These are phyloP conservation scores for Boletus mariae DNA, from an alignment of 1,284 basidiomycete genomes.

Conservation along the genomic window DNA sequence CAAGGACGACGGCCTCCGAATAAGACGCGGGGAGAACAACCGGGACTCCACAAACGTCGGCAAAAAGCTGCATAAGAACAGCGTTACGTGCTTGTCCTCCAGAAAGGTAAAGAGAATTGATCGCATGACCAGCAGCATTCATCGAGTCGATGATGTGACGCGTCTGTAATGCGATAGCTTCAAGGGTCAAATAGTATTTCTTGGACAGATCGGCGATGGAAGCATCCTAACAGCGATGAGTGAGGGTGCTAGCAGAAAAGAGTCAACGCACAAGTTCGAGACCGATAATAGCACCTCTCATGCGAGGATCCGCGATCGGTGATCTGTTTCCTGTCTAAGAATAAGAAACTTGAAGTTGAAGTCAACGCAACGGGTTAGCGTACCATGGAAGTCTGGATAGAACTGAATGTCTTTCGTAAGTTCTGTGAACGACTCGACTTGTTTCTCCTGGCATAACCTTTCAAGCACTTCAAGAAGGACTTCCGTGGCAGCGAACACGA, in stretches of 20 bases:
- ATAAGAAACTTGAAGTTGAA: slow-evolving; percentile 1
- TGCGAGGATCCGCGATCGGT: slow-evolving; percentile 89
- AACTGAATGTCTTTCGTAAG: slow-evolving; percentile 89
- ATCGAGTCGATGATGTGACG: slow-evolving; percentile 92
- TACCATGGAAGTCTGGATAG: slow-evolving; percentile 91
- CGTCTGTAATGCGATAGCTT: slow-evolving; percentile 94
- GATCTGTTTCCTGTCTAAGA: slow-evolving; percentile 79
- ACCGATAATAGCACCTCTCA: slow-evolving; percentile 90
- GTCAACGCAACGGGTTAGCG: neutral
- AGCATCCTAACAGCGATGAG: slow-evolving; percentile 50
- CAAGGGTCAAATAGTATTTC: slow-evolving; percentile 89
- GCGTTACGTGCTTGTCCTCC: slow-evolving; percentile 89
- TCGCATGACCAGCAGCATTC: slow-evolving; percentile 82
- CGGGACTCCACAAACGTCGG: slow-evolving; percentile 80
- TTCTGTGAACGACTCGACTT: slow-evolving; percentile 67
- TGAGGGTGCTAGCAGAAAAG: neutral
- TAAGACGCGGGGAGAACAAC: slow-evolving; percentile 80
- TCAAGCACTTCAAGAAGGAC: slow-evolving; percentile 78
- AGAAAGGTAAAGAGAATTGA: slow-evolving; percentile 88
- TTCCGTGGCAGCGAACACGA: slow-evolving; percentile 30
- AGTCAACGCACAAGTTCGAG: slow-evolving; percentile 63
- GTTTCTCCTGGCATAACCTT: slow-evolving; percentile 55
- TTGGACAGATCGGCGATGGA: slow-evolving; percentile 80
- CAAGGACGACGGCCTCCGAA: slow-evolving; percentile 85
- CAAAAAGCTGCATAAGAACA: slow-evolving; percentile 83